Evolutionary conservation across 1,284 basidiomycete species (phyloP), one percentile per base, ranked within the genome.

Genomic region (Ustilago curta): DNA sequence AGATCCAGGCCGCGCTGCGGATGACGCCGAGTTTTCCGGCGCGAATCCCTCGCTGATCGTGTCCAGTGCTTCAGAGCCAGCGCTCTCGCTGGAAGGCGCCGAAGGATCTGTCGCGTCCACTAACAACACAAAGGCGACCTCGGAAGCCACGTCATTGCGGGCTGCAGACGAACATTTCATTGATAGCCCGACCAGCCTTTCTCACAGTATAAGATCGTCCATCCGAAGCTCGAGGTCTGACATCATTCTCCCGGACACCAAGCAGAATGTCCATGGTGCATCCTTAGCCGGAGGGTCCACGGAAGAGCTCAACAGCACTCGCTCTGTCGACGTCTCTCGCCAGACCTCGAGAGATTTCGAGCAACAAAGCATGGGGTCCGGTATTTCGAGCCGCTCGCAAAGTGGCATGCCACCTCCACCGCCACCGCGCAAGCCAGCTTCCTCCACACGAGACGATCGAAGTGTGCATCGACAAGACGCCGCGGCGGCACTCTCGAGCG

Each of bases 21-120:
- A 37, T 9, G 32, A 37, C 11, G 14, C 14, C 11, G 50, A 48
- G 2, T 21, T 35, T 32, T 12, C 23, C 27, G 25, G 29, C 3
- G 16, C 19, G 12, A 54, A 56, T 6, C 71, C 71, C 6, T 64
- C 66, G 1, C 11, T 74, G 42, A 47, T 70, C 27, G 53, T 74
- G 11, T 74, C 71, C 32, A 69, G 66, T 43, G 71, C 71, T 2
- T 74, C 66, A 8, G 62, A 74, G 39, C 54, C 64, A 4, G 50
- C 43, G 43, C 60, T 68, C 8, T 39, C 52, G 31, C 43, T 57
- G 12, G 43, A 27, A 25, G 39, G 35, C 21, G 59, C 25, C 7
- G 31, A 32, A 5, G 31, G 9, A 6, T 14, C 51, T 16, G 37
- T 8, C 18, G 51, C 39, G 14, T 50, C 31, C 5, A 25, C 42